Base-by-base conservation (phyloP, 129 eudicot genomes). In the Artemisia argyi region DNA sequence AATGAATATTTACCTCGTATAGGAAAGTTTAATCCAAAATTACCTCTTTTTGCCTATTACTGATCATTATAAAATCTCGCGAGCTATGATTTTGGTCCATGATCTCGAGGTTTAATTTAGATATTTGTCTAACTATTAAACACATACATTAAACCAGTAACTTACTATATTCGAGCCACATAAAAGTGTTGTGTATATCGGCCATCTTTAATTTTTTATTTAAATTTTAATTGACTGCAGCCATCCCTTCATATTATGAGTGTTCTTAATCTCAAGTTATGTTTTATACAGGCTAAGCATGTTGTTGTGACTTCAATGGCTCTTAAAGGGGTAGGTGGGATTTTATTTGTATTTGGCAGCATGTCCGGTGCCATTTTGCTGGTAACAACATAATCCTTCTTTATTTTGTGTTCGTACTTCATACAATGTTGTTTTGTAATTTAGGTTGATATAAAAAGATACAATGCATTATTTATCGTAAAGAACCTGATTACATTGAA, bases 281-380 rank as follows among this genome's bases (percentile, higher is more conserved):
- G 8, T 48, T 24, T 39, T 51, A 62, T 82, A 16, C 85, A 92
- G 98, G 86, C 66, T 63, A 87, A 77, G 80, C 83, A 84, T 48
- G 62, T 92, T 46, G 95, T 89, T 71, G 84, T 86, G 47, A 80
- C 73, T 58, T 79, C 84, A 47, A 80, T 92, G 60, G 79, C 71
- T 51, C 75, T 85, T 20, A 87, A 92, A 73, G 96, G 92, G 17
- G 58, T 89, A 10, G 96, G 98, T 6, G 95, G 98, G 44, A 76
- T 89, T 49, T 71, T 92, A 62, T 89, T 92, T 71, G 86, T 92
- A 64, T 79, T 89, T 74, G 96, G 98, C 71, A 89, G 96, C 81
- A 68, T 78, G 15, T 42, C 78, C 20, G 96, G 96, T 35, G 98
- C 98, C 53, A 80, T 65, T 79, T 77, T 92, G 60, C 88, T 92